These are phyloP conservation scores for Capsicum chinense DNA, from an alignment of 257 asterid species.

Conservation along the genomic window DNA sequence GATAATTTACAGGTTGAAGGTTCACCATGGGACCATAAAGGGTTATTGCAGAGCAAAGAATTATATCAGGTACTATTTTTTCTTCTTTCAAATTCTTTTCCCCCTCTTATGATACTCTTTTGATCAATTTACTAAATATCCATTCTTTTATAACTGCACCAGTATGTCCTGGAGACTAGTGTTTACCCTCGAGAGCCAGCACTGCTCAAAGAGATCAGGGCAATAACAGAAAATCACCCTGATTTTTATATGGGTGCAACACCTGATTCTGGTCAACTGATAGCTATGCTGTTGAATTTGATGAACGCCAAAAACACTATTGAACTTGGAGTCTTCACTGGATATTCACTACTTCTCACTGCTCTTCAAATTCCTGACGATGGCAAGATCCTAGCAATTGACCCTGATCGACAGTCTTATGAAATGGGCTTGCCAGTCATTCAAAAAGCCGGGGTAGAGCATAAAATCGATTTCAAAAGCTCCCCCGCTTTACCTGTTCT, in stretches of 20 bases:
- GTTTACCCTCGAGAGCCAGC: background rate
- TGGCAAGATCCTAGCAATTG: conserved; percentile 48
- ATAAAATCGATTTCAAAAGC: conserved; percentile 46
- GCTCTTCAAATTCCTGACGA: conserved; percentile 42
- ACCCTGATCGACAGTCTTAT: conserved; percentile 36
- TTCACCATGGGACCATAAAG: background rate
- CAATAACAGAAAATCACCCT: background rate
- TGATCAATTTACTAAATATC: background rate
- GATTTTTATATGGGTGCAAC: conserved; percentile 30
- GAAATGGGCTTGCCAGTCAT: conserved; percentile 49
- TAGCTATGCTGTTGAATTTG: conserved; percentile 34
- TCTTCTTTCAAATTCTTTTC: background rate
- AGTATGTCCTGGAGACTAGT: background rate
- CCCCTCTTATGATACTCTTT: background rate
- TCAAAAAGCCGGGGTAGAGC: conserved; percentile 44
- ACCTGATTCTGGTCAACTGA: conserved; percentile 41
- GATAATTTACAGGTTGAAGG: background rate
- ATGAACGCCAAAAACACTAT: conserved; percentile 37
- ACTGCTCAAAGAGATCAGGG: background rate
- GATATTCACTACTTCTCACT: conserved; percentile 43
- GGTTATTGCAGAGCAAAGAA: conserved; percentile 9
- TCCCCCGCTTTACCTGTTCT: conserved; percentile 49
- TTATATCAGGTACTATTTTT: background rate
- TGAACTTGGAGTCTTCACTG: conserved; percentile 45
- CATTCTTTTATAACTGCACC: background rate